Base-by-base conservation (phyloP, 306 rosid genomes). In the Prunus campanulata region DNA sequence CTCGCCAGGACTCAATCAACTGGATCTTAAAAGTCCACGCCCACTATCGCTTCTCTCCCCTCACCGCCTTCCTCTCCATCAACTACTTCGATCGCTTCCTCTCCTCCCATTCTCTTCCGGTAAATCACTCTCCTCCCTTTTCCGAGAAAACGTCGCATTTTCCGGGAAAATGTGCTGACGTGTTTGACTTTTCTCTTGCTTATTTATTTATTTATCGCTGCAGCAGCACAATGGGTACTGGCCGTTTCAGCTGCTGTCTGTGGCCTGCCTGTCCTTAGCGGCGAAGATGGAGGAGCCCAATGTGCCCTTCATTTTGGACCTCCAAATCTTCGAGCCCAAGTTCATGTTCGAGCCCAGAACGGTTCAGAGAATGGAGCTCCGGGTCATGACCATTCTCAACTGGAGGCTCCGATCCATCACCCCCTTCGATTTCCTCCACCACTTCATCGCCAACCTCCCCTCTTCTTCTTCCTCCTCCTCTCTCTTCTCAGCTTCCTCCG, bases 11-110 rank as follows among this genome's bases (percentile, higher is more conserved):
- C 74, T 86, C 96, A 79, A 78, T 90, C 72, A 82, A 78, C 87
- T 93, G 97, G 97, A 90, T 93, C 87, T 75, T 93, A 14, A 90
- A 85, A 88, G 96, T 89, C 27, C 90, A 88, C 76, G 72, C 87
- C 16, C 73, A 68, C 75, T 80, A 81, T 72, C 64, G 62, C 35
- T 93, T 93, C 20, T 77, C 80, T 5, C 90, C 96, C 3, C 84
- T 83, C 5, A 93, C 96, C 75, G 96, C 97, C 52, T 77, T 83
- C 24, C 97, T 90, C 83, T 74, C 93, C 48, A 84, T 93, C 68
- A 90, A 88, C 82, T 93, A 87, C 81, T 27, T 93, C 2, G 97
- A 93, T 81, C 97, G 96, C 66, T 87, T 90, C 32, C 91, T 93
- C 59, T 88, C 96, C 3, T 55, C 82, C 50, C 52, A 81, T 61